phyloP scores from a whole-genome alignment of 768 basidiomycete species.

The Mycena galericulata region DNA sequence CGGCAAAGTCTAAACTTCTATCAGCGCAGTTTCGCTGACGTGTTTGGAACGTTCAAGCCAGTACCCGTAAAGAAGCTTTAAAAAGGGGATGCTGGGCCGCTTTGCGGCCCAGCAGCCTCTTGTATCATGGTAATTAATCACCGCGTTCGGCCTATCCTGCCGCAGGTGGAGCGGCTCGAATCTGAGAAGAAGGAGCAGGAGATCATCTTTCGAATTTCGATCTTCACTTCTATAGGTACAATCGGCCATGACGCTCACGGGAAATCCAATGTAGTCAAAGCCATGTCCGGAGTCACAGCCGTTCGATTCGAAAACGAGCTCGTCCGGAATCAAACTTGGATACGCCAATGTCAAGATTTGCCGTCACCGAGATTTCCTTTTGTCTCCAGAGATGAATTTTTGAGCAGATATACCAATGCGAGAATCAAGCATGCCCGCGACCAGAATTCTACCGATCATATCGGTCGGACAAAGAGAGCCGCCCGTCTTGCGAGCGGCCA shows the following conservation, averaged over 20 bases:
- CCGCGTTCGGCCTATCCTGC: too few relatives aligned
- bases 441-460: slow-evolving; percentile 96
- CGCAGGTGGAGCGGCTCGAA: too few relatives aligned
- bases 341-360: slow-evolving; percentile 98
- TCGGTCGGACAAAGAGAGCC: slow-evolving; percentile 92
- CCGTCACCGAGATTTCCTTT: neutral
- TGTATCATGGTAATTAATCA: too few relatives aligned
- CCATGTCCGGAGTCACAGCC: slow-evolving; percentile 99
- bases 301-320: slow-evolving; percentile 99
- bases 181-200: too few relatives aligned
- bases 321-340: slow-evolving; percentile 98
- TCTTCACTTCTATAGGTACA: slow-evolving; percentile 72
- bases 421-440: slow-evolving; percentile 91
- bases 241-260: slow-evolving; percentile 99
- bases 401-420: slow-evolving; percentile 96
- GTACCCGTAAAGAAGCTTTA: too few relatives aligned
- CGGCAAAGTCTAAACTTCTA: too few relatives aligned
- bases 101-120: too few relatives aligned
- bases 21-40: too few relatives aligned
- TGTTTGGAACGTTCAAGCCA: too few relatives aligned
- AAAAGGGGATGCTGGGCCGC: too few relatives aligned
- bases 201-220: too few relatives aligned
- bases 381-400: slow-evolving; percentile 32
- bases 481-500: slow-evolving; percentile 92
- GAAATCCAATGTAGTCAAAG: slow-evolving; percentile 97